These are phyloP conservation scores for Apiotrichum brassicae DNA, from an alignment of 1,284 basidiomycete species.

Conservation along the genomic window DNA sequence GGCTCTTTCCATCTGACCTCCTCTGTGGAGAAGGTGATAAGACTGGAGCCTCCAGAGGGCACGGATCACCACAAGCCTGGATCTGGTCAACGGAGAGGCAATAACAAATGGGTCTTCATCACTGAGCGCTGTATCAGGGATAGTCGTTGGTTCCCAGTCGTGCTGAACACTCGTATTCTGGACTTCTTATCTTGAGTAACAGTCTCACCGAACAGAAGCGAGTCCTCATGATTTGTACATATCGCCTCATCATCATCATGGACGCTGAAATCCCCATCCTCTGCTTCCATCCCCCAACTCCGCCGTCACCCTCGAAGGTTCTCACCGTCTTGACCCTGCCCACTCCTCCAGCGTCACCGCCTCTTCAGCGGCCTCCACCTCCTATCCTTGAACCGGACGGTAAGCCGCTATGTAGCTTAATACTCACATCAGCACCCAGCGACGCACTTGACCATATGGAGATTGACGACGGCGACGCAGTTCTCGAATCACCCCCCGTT, in stretches of 20 bases:
- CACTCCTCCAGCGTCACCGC: background rate
- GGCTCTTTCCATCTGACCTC: too few species aligned
- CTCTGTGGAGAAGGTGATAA: too few species aligned
- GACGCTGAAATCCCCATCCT: background rate
- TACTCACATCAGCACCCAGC: background rate
- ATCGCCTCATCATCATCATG: background rate
- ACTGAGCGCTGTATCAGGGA: too few species aligned
- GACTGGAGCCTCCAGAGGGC: too few species aligned
- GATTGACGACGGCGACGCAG: background rate
- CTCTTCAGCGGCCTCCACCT: background rate
- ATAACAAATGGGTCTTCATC: too few species aligned
- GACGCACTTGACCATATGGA: background rate
- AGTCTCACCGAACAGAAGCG: too few species aligned
- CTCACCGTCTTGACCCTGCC: background rate
- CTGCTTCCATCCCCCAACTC: background rate
- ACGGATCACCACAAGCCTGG: too few species aligned
- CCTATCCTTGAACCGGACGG: background rate
- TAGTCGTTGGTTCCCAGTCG: too few species aligned
- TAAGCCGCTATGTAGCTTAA: background rate
- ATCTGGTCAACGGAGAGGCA: too few species aligned
- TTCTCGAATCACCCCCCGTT: background rate
- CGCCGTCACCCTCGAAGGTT: background rate
- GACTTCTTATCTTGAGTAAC: too few species aligned
- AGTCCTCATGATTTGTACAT: background rate
- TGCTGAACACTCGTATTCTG: too few species aligned